These are phyloP conservation scores for Leccinum rimulosum DNA, from an alignment of 768 basidiomycete genomes.

Conservation along the genomic window DNA sequence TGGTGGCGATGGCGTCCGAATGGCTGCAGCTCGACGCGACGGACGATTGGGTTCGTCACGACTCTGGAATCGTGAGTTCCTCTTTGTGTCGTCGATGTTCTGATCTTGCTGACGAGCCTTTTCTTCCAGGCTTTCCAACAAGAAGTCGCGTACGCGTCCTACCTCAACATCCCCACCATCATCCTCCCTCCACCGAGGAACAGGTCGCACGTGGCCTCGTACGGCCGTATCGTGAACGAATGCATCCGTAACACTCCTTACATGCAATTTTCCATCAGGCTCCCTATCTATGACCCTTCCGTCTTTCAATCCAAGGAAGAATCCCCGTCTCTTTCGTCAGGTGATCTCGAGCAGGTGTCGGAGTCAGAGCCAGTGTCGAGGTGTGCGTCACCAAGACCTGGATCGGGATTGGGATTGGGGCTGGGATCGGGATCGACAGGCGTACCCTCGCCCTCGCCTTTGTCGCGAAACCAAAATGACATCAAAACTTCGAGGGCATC, in stretches of 20 bases:
- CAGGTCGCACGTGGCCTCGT: constrained; percentile 83
- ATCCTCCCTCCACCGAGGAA: constrained; percentile 88
- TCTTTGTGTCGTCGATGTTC: constrained; percentile 10
- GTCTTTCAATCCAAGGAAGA: constrained; percentile 45
- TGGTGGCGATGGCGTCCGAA: constrained; percentile 79
- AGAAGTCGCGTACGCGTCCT: constrained; percentile 89
- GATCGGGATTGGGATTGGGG: neutral
- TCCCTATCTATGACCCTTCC: constrained; percentile 78
- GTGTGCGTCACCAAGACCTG: constrained; percentile 19
- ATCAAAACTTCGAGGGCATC: constrained; percentile 36
- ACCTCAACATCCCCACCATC: constrained; percentile 81
- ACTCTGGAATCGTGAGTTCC: constrained; percentile 84
- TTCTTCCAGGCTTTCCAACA: constrained; percentile 77
- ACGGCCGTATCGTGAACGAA: constrained; percentile 85
- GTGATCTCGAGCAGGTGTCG: constrained; percentile 22
- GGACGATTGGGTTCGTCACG: constrained; percentile 93
- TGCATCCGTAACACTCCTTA: constrained; percentile 69
- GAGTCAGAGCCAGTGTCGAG: neutral
- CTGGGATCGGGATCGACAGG: neutral
- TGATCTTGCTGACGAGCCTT: constrained; percentile 10
- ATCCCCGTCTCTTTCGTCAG: constrained; percentile 19
- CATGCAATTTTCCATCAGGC: constrained; percentile 77
- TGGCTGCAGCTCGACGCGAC: constrained; percentile 94
- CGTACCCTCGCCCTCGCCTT: neutral
- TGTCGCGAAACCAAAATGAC: constrained; percentile 21